Conservation (phyloP, 2,329 filamentous ascomycete genomes). For the Cercospora nicotianae region DNA sequence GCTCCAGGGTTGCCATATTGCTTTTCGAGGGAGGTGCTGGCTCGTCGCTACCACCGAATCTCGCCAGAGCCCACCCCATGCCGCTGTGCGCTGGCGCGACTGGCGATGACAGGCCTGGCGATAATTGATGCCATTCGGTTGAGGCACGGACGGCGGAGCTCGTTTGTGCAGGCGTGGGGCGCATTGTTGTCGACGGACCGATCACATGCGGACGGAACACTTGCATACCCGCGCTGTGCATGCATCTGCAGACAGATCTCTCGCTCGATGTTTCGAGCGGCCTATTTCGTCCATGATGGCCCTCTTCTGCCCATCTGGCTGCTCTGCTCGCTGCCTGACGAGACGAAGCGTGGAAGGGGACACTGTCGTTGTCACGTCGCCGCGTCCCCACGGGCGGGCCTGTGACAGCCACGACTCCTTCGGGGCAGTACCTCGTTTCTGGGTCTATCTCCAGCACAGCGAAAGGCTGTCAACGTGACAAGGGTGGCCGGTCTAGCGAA, state of each 20-base stretch:
- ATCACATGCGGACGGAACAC: constrained; percentile 20
- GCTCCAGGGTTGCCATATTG: constrained; percentile 14
- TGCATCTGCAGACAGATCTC: constrained; percentile 7
- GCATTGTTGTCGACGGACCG: constrained; percentile 17
- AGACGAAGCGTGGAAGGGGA: not conserved
- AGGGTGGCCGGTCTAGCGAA: constrained; percentile 22
- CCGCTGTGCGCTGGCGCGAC: constrained; percentile 13
- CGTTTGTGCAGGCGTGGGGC: constrained; percentile 8
- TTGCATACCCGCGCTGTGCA: constrained; percentile 14
- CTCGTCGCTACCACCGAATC: constrained; percentile 9
- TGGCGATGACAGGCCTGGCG: not conserved
- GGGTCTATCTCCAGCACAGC: constrained; percentile 24
- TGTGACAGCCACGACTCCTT: not conserved
- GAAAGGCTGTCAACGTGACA: constrained; percentile 21
- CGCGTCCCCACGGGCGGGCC: not conserved
- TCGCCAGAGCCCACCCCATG: not conserved
- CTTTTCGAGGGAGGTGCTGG: constrained; percentile 14
- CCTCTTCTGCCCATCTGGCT: not conserved
- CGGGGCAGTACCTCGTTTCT: not conserved
- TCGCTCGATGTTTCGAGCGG: constrained; percentile 6
- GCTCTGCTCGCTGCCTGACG: not conserved
- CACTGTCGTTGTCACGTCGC: not conserved
- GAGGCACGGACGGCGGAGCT: constrained; percentile 7
- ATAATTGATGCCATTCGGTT: constrained; percentile 2
- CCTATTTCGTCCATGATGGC: not conserved